Evolutionary conservation across 495 filamentous ascomycete species (phyloP), one percentile per base, ranked within the genome.

Genomic region (Cladorrhinum samala): DNA sequence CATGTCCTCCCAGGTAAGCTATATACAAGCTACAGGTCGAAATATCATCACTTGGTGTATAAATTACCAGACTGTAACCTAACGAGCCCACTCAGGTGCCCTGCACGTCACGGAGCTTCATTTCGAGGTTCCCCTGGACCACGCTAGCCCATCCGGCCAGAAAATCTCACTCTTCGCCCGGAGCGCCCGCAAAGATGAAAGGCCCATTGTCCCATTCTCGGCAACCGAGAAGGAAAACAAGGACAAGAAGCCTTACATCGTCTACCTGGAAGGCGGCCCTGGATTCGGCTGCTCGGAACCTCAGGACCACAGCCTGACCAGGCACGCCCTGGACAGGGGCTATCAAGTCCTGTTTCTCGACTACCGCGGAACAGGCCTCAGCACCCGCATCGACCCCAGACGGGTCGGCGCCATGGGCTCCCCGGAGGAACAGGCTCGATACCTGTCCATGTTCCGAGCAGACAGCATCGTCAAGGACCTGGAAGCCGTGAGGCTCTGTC

Each of bases 391-490:
- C 42, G 83, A 88, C 9, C 83, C 87, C 8, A 75, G 74, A 18
- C 86, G 83, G 0, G 73, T 96, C 2, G 78, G 80, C 27, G 69
- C 76, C 9, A 73, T 84, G 55, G 87, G 88, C 3, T 75, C 79
- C 58, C 76, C 81, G 7, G 63, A 74, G 25, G 55, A 59, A 21
- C 91, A 96, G 67, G 88, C 86, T 24, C 77, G 83, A 48, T 94
- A 94, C 57, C 74, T 96, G 42, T 91, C 89, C 71, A 72, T 83
- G 36, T 95, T 95, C 70, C 82, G 93, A 21, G 92, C 92, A 13
- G 91, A 95, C 69, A 91, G 76, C 56, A 91, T 89, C 44, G 91
- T 97, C 27, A 83, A 80, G 46, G 92, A 97, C 59, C 89, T 86
- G 52, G 92, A 97, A 60, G 89, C 91, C 9, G 81, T 97, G 18